These are phyloP conservation scores for Jackrogersella multiformis DNA, from an alignment of 495 filamentous ascomycete species.

Conservation along the genomic window DNA sequence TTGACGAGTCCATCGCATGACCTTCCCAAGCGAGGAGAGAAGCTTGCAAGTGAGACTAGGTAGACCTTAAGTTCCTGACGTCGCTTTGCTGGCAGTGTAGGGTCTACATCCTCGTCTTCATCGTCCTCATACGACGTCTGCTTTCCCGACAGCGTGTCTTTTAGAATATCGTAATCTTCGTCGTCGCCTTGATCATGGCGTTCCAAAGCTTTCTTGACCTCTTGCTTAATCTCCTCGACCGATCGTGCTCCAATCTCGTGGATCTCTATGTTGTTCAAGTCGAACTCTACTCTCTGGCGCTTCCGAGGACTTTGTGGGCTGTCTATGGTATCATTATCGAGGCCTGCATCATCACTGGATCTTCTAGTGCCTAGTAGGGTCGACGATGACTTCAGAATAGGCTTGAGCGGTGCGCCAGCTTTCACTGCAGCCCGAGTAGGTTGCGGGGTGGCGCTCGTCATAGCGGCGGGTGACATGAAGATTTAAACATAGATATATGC, in stretches of 20 bases:
- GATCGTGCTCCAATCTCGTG: conserved; percentile 59
- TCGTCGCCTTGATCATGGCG: conserved; percentile 71
- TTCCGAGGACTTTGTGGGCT: conserved; percentile 52
- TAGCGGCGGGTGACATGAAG: conserved; percentile 42
- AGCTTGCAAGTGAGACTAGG: conserved; percentile 78
- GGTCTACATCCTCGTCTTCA: conserved; percentile 49
- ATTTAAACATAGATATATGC: not conserved
- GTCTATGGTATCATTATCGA: conserved; percentile 54
- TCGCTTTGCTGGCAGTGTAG: conserved; percentile 56
- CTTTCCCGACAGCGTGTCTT: conserved; percentile 60
- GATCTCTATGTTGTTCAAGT: conserved; percentile 73
- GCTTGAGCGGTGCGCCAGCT: conserved; percentile 50
- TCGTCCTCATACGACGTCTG: conserved; percentile 40
- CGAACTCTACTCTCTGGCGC: conserved; percentile 73
- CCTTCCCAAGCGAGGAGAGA: conserved; percentile 71
- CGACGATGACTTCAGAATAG: conserved; percentile 55
- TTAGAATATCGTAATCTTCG: conserved; percentile 75
- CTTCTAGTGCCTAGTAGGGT: conserved; percentile 51
- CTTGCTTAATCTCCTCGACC: conserved; percentile 69
- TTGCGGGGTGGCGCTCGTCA: conserved; percentile 43
- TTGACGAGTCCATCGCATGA: conserved; percentile 78
- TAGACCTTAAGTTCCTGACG: conserved; percentile 71
- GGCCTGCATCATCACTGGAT: conserved; percentile 51
- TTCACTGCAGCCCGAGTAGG: conserved; percentile 31
- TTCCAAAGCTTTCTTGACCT: conserved; percentile 78